Evolutionary conservation across 2,329 filamentous ascomycete genomes (phyloP).

Genomic region (Fusarium napiforme): DNA sequence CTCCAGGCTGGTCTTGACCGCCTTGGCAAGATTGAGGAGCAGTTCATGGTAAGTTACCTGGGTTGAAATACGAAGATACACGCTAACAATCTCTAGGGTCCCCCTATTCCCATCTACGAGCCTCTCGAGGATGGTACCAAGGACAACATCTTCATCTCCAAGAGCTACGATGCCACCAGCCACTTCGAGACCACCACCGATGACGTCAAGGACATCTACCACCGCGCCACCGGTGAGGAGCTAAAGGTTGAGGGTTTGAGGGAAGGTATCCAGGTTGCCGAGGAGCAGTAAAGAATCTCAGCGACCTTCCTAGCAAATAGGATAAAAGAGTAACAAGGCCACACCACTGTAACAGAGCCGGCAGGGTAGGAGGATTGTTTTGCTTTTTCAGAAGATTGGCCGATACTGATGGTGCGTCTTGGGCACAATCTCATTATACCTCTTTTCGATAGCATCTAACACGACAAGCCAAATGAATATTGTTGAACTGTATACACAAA

Average conservation of each 20-base stretch:
- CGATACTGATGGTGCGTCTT: slow-evolving; percentile 35
- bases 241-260: slow-evolving; percentile 88
- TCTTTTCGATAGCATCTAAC: slow-evolving; percentile 43
- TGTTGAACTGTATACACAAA: slow-evolving; percentile 8
- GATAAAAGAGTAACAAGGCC: slow-evolving; percentile 21
- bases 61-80: neutral
- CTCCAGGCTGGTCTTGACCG: slow-evolving; percentile 91
- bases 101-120: slow-evolving; percentile 93
- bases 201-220: slow-evolving; percentile 95
- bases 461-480: slow-evolving; percentile 30
- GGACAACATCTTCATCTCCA: slow-evolving; percentile 96
- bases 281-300: slow-evolving; percentile 62
- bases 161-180: slow-evolving; percentile 97
- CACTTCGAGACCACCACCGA: slow-evolving; percentile 95
- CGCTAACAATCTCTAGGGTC: slow-evolving; percentile 58
- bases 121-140: slow-evolving; percentile 83
- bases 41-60: slow-evolving; percentile 78
- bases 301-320: neutral
- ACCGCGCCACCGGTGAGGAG: slow-evolving; percentile 83
- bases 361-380: slow-evolving; percentile 25
- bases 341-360: slow-evolving; percentile 13
- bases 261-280: slow-evolving; percentile 79
- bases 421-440: slow-evolving; percentile 44
- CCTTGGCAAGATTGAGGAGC: slow-evolving; percentile 93
- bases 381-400: slow-evolving; percentile 23